These are phyloP conservation scores for Phaffia rhodozyma DNA, from an alignment of 1,284 basidiomycete genomes.

Conservation along the genomic window DNA sequence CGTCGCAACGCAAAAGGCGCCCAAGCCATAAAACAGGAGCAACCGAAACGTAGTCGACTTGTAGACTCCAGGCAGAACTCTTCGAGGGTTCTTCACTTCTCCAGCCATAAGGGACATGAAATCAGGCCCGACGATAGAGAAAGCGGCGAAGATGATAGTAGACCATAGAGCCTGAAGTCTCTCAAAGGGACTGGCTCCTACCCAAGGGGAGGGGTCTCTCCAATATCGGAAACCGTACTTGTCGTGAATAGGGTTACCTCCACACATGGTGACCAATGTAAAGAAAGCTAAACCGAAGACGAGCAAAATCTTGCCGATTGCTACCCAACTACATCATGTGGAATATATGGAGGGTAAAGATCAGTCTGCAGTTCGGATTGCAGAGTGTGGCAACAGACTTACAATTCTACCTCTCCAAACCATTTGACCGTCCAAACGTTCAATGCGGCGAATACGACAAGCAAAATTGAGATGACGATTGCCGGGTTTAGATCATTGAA, in stretches of 20 bases:
- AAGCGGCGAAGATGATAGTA: conserved; percentile 25
- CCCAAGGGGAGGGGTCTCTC: conserved; percentile 27
- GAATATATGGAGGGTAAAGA: neutral
- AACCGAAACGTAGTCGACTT: conserved; percentile 27
- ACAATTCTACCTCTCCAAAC: conserved; percentile 21
- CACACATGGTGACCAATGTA: conserved; percentile 30
- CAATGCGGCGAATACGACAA: conserved; percentile 22
- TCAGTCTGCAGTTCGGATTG: neutral
- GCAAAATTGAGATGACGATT: conserved; percentile 24
- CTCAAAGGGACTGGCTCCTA: conserved; percentile 14
- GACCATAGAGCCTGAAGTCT: conserved; percentile 28
- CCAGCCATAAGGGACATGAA: conserved; percentile 25
- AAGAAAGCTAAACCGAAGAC: conserved; percentile 25
- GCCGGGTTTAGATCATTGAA: conserved; percentile 23
- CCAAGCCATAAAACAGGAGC: conserved; percentile 27
- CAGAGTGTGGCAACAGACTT: neutral
- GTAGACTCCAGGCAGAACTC: conserved; percentile 28
- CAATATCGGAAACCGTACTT: conserved; percentile 27
- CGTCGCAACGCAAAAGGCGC: conserved; percentile 25
- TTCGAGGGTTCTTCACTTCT: conserved; percentile 28
- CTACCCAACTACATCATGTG: conserved; percentile 22
- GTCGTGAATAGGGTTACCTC: conserved; percentile 27
- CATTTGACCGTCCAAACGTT: conserved; percentile 25
- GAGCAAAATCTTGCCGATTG: conserved; percentile 27
- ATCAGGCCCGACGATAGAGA: conserved; percentile 28